Evolutionary conservation across 805 yeast species (phyloP), one percentile per base, ranked within the genome.

Genomic region (Groenewaldozyma salmanticensis): DNA sequence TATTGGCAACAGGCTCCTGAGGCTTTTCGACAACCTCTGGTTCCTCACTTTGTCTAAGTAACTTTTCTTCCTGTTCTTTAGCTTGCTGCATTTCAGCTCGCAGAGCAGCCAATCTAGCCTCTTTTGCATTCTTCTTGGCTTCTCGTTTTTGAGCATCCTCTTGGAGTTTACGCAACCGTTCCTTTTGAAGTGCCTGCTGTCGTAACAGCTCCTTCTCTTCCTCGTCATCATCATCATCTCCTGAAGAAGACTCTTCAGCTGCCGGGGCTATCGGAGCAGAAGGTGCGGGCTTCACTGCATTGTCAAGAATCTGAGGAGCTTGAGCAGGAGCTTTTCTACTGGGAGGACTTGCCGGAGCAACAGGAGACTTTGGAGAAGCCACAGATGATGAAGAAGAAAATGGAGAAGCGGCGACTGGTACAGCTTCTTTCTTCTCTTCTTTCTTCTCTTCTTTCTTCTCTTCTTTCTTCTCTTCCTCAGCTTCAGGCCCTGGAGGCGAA

Each of bases 161-260:
- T 34, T 52, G 50, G 15, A 49, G 48, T 35, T 46, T 40, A 35
- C 37, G 42, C 18, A 52, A 33, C 21, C 56, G 50, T 27, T 48
- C 56, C 29, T 53, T 51, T 27, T 51, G 53, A 17, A 38, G 42
- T 3, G 45, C 45, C 40, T 48, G 47, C 19, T 46, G 49, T n/a
- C 43, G 40, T 32, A 52, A 20, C 37, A 53, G 50, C 41, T 66
- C 72, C 18, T 61, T 65, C 27, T 55, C 67, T 24, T 50, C 58
- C 21, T 50, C 59, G 20, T 58, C 62, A 33, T 63, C 66, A 5
- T 37, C 41, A 16, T 33, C 44, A 29, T n/a, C n/a, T n/a, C n/a
- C n/a, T n/a, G n/a, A n/a, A 7, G 48, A 42, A 15, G 40, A 38
- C 33, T 31, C 40, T 11, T 42, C 51, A 2, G 45, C 27, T 2